Evolutionary conservation across 441 rosid species (phyloP), one percentile per base, ranked within the genome.

Genomic region (Pelargonium hybrid): DNA sequence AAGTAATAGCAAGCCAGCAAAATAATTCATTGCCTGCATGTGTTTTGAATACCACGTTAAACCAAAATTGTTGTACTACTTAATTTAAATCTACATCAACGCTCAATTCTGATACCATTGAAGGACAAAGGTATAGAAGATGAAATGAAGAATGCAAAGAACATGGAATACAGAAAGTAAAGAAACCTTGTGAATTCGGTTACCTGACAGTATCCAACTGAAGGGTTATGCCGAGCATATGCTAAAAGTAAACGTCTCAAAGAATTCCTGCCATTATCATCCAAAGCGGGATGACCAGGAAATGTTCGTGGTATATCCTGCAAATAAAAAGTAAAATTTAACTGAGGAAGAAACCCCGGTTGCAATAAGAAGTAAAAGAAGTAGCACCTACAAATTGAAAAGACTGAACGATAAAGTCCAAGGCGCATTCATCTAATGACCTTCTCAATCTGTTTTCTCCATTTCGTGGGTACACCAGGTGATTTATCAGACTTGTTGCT

Each of bases 121-220:
- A 8, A 37, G 43, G 43, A 37, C 43, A 37, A 37, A 37, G 10
- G 11, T 8, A 39, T 39, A 39, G 45, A 39, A 39, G 11, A 39
- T 39, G 45, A 11, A 39, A 39, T 7, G 45, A 39, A 39, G 45
- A 39, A 39, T 8, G 2, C 45, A 39, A 39, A 39, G 45, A 39
- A 39, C 45, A 8, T 39, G 45, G 14, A 74, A 20, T 45, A 62
- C 25, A 63, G 23, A 61, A 47, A 31, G 45, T 10, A 5, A 7
- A 39, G 65, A 73, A 54, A 61, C 23, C 56, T 62, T 71, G 54
- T 34, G 62, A 62, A 66, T 64, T 21, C 66, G 69, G 29, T 76
- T 75, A 88, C 93, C 93, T 86, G 90, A 73, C 90, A 88, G 76
- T 88, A 88, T 2, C 93, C 90, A 79, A 88, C 89, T 39, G 84